Evolutionary conservation across 1,139 yeast species (phyloP), one percentile per base, ranked within the genome.

Genomic region (Yamadazyma dendronema): DNA sequence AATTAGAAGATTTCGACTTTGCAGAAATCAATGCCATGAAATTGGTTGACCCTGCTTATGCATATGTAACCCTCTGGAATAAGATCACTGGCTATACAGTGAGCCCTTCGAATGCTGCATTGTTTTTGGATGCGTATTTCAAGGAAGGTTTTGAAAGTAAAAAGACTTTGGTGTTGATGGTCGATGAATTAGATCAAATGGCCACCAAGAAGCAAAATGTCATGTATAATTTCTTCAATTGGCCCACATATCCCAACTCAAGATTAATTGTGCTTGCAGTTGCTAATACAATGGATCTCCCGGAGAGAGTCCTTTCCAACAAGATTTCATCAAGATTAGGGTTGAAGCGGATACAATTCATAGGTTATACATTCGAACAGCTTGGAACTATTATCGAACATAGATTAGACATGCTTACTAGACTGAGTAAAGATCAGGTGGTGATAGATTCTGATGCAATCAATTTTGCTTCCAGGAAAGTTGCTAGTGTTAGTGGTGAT

Each of bases 271-370:
- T 94, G 2, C 73, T 92, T 34, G 97, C 97, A 0, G 90, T 92
- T 23, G 97, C 97, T 6, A 94, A 94, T 55, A 90, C 97, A 0
- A 89, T 94, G 97, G 97, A 92, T 62, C 66, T 92, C 35, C 98
- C 98, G 0, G 98, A 92, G 56, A 72, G 97, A 43, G 74, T 84
- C 35, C 66, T 92, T 31, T 81, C 95, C 16, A 90, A 89, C 61
- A 92, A 92, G 59, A 85, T 89, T 6, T 83, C 96, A 1, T 88
- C 97, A 1, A 78, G 99, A 49, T 70, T 94, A 42, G 98, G 99
- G 2, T 69, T 90, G 34, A 80, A 88, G 12, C 77, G 97, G 59
- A 76, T 92, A 33, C 88, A 85, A 59, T 94, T 92, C 54, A 78
- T 87, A 1, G 97, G 97, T 3, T 92, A 94, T 54, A 81, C 90